Conservation (phyloP, 306 rosid species). For the Cucurbita pepo region DNA sequence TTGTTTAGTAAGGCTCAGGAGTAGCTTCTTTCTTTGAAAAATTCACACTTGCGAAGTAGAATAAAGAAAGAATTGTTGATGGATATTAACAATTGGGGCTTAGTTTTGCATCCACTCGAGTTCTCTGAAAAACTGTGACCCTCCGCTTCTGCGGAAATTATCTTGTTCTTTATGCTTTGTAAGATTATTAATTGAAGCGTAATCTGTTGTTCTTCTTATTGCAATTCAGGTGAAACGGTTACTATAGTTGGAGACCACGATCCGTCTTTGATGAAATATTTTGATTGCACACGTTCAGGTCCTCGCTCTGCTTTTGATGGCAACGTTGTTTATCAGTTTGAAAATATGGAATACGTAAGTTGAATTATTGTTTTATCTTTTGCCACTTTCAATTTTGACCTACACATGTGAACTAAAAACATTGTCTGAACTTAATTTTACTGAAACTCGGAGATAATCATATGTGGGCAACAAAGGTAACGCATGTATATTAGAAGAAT, state of each 20-base stretch:
- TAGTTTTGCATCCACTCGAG: not conserved
- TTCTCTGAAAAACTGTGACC: no score
- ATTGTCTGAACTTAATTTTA: not conserved
- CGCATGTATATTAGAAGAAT: not conserved
- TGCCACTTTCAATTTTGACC: not conserved
- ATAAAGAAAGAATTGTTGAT: not conserved
- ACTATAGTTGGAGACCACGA: slow-evolving; percentile 84
- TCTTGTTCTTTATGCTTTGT: not conserved
- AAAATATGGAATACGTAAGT: slow-evolving; percentile 95
- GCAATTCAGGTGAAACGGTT: slow-evolving; percentile 64
- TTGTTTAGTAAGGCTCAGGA: no score
- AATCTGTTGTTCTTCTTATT: not conserved
- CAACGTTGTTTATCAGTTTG: slow-evolving; percentile 70
- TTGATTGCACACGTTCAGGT: slow-evolving; percentile 66
- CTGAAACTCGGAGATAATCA: not conserved
- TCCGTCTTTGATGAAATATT: slow-evolving; percentile 55
- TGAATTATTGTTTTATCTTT: not conserved
- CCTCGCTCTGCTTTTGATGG: slow-evolving; percentile 52
- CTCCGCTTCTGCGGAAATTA: not conserved
- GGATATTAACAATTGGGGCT: not conserved
- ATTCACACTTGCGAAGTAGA: not conserved
- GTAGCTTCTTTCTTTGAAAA: not conserved
- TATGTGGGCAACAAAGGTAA: not conserved
- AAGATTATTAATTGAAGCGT: not conserved
- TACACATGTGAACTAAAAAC: not conserved